phyloP scores from a whole-genome alignment of 73 alveolate genomes.

The Tetrahymena thermophila region DNA sequence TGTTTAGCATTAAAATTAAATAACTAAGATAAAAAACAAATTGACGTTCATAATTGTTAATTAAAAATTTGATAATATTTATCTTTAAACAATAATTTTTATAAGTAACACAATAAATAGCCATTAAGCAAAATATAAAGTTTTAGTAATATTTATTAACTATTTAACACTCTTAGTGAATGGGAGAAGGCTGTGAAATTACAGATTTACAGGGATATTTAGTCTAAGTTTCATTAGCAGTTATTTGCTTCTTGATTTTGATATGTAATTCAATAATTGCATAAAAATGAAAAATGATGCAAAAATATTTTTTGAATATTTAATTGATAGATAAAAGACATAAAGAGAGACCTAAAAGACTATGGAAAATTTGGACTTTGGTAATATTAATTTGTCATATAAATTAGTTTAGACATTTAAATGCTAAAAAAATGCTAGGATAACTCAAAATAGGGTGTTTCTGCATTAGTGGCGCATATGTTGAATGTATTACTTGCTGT shows the following conservation, averaged over 20 bases:
- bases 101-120: background rate
- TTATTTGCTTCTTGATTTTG: background rate
- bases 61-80: too few relatives aligned
- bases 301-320: background rate
- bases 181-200: conserved; percentile 1
- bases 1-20: too few relatives aligned
- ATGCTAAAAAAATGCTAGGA: background rate
- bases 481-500: background rate
- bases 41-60: background rate
- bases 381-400: background rate
- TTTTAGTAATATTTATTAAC: background rate
- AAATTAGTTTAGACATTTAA: background rate
- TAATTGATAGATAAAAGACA: background rate
- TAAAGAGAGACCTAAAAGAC: background rate
- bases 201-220: background rate
- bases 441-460: background rate
- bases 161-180: background rate
- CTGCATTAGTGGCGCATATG: background rate
- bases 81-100: background rate
- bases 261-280: background rate
- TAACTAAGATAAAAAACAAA: background rate
- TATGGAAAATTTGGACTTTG: background rate
- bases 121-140: background rate
- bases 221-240: background rate
- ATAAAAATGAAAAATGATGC: background rate